phyloP scores from a whole-genome alignment of 2,329 filamentous ascomycete species.

The Colletotrichum cordylinicola region DNA sequence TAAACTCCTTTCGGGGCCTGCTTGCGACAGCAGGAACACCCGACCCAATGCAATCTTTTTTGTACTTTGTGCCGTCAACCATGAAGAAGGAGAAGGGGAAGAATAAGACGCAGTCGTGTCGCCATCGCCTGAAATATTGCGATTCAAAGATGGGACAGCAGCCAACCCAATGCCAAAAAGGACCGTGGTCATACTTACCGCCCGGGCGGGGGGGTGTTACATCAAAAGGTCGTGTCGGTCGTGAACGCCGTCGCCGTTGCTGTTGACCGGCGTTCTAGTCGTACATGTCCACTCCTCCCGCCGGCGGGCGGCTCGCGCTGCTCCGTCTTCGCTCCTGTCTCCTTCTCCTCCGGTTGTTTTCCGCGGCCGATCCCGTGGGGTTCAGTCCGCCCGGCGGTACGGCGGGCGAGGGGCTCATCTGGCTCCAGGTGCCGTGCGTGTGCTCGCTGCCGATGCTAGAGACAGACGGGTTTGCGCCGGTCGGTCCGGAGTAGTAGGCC shows the following conservation, averaged over 20 bases:
- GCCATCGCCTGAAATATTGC: background rate
- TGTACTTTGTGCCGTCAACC: background rate
- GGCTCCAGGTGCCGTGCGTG: conserved; percentile 60
- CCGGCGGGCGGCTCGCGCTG: conserved; percentile 42
- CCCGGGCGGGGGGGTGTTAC: background rate
- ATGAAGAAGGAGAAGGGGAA: background rate
- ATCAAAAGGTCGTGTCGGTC: conserved; percentile 12
- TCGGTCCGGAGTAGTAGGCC: conserved; percentile 63
- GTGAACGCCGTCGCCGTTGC: conserved; percentile 2
- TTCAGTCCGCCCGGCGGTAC: conserved; percentile 32
- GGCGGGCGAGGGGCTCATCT: conserved; percentile 52
- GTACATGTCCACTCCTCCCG: conserved; percentile 42
- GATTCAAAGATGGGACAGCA: background rate
- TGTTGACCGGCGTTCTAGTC: conserved; percentile 28
- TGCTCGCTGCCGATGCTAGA: conserved; percentile 52
- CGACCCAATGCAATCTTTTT: conserved; percentile 16
- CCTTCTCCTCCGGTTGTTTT: conserved; percentile 59
- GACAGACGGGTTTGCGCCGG: conserved; percentile 44
- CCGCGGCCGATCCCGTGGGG: conserved; percentile 40
- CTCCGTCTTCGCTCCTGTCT: conserved; percentile 56
- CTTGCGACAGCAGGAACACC: background rate
- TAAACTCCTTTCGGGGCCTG: conserved; percentile 7
- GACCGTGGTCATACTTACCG: conserved; percentile 1
- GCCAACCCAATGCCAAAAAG: background rate
- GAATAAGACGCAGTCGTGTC: background rate